phyloP scores from a whole-genome alignment of 441 rosid genomes.

The Bocquillonia castaneifolia region DNA sequence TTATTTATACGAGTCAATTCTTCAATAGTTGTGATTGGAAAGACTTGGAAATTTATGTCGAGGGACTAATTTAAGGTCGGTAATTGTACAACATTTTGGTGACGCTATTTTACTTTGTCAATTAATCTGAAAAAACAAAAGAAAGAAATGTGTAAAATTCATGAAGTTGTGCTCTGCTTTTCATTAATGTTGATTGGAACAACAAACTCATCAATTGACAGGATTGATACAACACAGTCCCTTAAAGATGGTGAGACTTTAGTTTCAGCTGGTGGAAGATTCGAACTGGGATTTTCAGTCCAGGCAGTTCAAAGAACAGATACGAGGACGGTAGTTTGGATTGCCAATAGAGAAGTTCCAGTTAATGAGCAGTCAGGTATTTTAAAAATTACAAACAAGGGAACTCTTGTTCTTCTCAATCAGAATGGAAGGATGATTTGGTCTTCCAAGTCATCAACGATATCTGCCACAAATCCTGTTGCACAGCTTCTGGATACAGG shows the following conservation, averaged over 20 bases:
- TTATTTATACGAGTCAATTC: too few species aligned
- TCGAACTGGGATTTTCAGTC: constrained; percentile 15
- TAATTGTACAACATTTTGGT: too few species aligned
- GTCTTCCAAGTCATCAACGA: constrained; percentile 14
- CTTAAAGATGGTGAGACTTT: constrained; percentile 13
- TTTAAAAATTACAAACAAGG: neutral
- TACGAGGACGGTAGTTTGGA: constrained; percentile 23
- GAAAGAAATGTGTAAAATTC: too few species aligned
- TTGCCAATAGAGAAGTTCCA: constrained; percentile 20
- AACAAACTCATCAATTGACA: neutral
- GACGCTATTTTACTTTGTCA: too few species aligned
- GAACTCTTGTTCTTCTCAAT: constrained; percentile 5
- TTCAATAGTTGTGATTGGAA: too few species aligned
- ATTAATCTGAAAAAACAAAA: too few species aligned
- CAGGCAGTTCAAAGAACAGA: neutral
- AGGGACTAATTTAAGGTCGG: too few species aligned
- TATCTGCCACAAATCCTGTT: neutral
- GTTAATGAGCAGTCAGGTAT: constrained; percentile 5
- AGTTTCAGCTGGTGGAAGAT: constrained; percentile 5
- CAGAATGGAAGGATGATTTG: constrained; percentile 1
- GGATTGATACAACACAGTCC: constrained; percentile 18
- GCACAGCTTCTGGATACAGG: constrained; percentile 23
- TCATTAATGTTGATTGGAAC: neutral
- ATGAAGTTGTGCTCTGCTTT: too few species aligned
- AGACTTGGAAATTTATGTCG: too few species aligned